Evolutionary conservation across 164 flowering plant genomes (phyloP).

Genomic region (Magnolia changhungtana): DNA sequence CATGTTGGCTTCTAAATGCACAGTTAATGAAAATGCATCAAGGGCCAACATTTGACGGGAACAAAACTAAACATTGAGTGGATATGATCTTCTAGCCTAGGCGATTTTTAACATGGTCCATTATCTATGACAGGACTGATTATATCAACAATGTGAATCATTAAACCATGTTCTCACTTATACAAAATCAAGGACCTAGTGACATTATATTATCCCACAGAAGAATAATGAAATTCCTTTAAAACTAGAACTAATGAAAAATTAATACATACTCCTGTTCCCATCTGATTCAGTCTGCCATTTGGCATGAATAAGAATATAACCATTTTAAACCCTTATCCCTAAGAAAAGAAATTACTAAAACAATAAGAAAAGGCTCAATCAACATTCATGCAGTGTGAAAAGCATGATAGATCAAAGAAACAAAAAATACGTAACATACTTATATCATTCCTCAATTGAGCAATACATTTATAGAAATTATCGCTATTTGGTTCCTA

Average conservation of each 20-base stretch:
- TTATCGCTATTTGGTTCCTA: constrained; percentile 54
- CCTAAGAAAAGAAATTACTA: constrained; percentile 21
- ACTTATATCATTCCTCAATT: constrained; percentile 47
- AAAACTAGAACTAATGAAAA: neutral
- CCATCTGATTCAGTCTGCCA: constrained; percentile 96
- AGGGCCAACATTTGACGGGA: too few relatives aligned
- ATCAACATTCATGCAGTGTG: neutral
- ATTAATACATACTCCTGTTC: constrained; percentile 61
- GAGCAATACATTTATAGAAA: constrained; percentile 48
- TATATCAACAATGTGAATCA: neutral
- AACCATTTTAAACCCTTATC: constrained; percentile 51
- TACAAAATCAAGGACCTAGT: neutral
- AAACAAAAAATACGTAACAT: constrained; percentile 15
- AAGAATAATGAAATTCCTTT: too few relatives aligned
- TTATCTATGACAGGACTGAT: neutral
- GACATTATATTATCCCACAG: neutral
- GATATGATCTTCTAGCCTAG: neutral
- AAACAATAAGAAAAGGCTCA: neutral
- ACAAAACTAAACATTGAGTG: neutral
- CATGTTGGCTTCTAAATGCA: too few relatives aligned
- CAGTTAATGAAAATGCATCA: too few relatives aligned
- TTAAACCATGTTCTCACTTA: neutral
- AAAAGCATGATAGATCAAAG: neutral
- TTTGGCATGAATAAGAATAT: constrained; percentile 83
- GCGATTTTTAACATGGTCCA: neutral